A percentile compares a stretch with the other conserved stretches of the same genome.
phyloP scores from a whole-genome alignment of 805 yeast genomes.

The baker's yeast (Saccharomyces cerevisiae) region DNA sequence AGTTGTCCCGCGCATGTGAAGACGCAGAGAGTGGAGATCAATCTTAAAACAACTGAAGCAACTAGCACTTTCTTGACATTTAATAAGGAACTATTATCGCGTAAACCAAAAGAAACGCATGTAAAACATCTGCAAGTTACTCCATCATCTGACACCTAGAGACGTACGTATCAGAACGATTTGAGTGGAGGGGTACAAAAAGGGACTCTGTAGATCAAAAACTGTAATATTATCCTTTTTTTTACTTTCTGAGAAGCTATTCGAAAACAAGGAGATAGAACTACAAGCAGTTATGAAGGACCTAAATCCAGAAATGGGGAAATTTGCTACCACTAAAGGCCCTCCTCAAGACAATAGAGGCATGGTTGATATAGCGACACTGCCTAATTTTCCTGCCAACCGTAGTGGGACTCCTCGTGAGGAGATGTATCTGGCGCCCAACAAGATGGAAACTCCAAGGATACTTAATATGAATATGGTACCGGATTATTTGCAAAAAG shows the following conservation, averaged over 20 bases:
- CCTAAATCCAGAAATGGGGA: not conserved
- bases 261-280: not conserved
- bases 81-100: not conserved
- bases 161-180: not conserved
- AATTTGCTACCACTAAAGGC: not conserved
- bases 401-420: not conserved
- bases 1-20: not conserved
- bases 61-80: not conserved
- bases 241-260: not conserved
- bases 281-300: not conserved
- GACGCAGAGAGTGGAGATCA: not conserved
- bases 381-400: not conserved
- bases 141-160: not conserved
- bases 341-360: not conserved
- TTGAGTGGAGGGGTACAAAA: not conserved
- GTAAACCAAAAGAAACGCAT: not conserved
- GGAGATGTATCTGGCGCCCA: not conserved
- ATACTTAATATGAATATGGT: not conserved
- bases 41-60: not conserved
- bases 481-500: not conserved
- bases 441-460: not conserved
- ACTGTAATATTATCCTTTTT: not conserved
- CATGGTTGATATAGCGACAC: not conserved
- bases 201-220: not conserved
- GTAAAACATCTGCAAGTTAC: not conserved